Evolutionary conservation across 2,329 filamentous ascomycete species (phyloP), one percentile per base, ranked within the genome.

Genomic region (Colletotrichum tropicicola): DNA sequence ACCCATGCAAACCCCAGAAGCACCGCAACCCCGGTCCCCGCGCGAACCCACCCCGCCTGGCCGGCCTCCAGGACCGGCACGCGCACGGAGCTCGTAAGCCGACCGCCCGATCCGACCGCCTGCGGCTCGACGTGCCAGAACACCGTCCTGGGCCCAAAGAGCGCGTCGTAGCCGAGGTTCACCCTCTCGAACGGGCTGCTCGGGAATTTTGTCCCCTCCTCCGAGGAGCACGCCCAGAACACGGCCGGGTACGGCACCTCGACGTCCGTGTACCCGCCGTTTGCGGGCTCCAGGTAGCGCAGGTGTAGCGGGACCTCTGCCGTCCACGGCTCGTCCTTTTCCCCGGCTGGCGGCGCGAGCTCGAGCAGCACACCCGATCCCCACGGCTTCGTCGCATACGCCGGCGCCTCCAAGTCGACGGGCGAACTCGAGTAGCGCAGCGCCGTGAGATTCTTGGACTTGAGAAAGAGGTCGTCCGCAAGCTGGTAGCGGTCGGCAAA

Each of bases 401-500:
- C 91, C 1, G 95, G 95, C 0, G 93, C 94, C 80, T 98, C 95
- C 56, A 98, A 89, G 70, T 98, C 94, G 6, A 94, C 92, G 19
- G 93, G 92, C 12, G 92, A 87, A 25, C 89, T 89, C 13, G 93
- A 85, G 68, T 91, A 88, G 45, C 85, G 89, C 41, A 97, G 80
- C 2, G 86, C 82, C 3, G 85, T 82, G 19, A 98, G 84, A 73
- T 97, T 93, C 72, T 97, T 93, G 1, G 93, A 94, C 4, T 87
- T 78, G 28, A 97, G 85, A 78, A 97, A 96, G 5, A 97, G 83
- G 0, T 86, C 78, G 74, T 94, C 92, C 23, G 82, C 83, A 65
- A 98, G 86, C 77, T 97, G 93, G 78, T 97, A 97, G 73, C 90
- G 90, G 80, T 98, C 95, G 39, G 92, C 88, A 77, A 98, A 98